Base-by-base conservation (phyloP, 257 asterid genomes). In the Schizonepeta tenuifolia region DNA sequence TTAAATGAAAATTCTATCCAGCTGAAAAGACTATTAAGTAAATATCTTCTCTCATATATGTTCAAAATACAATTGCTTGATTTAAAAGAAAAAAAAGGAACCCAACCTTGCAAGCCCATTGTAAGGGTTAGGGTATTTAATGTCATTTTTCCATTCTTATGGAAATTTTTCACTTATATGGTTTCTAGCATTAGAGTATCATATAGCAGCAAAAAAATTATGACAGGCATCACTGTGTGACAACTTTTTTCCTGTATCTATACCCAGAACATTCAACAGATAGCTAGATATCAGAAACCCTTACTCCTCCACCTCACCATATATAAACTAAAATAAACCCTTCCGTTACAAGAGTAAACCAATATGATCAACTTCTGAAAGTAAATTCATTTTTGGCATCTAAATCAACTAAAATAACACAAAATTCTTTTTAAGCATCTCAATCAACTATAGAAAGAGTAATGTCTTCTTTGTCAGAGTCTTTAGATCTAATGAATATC, bases 61-160 rank as follows among this genome's bases (percentile, higher is more conserved):
- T 18, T 61, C 40, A 12, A 50, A 9, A 61, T 50, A 24, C 58
- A n/a, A 60, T 21, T 58, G 69, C 61, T 66, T 69, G 15, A 7
- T 36, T 36, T 36, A 11, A 9, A 38, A 2, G 9, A 1, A 2
- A 11, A 36, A 51, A 31, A 73, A 17, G 13, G 15, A 44, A 59
- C 65, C 44, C 15, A 38, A 41, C 40, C 54, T 47, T 20, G 17
- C 10, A 61, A 44, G 79, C 33, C 43, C 21, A 10, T 7, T 14
- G 20, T 6, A 15, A 18, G 33, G 78, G 55, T 12, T 21, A 5
- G 46, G 26, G 71, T 9, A 41, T 54, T 5, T 26, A 9, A 74
- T 26, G 14, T 41, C 72, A 26, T 24, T 36, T 18, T 36, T 40
- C 10, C 41, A 20, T 58, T 46, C 24, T 41, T 43, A 2, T 43